A percentile compares a stretch with the other conserved stretches of the same genome.
These are phyloP conservation scores for Thozetella sp. DNA, from an alignment of 495 filamentous ascomycete genomes.

Conservation along the genomic window DNA sequence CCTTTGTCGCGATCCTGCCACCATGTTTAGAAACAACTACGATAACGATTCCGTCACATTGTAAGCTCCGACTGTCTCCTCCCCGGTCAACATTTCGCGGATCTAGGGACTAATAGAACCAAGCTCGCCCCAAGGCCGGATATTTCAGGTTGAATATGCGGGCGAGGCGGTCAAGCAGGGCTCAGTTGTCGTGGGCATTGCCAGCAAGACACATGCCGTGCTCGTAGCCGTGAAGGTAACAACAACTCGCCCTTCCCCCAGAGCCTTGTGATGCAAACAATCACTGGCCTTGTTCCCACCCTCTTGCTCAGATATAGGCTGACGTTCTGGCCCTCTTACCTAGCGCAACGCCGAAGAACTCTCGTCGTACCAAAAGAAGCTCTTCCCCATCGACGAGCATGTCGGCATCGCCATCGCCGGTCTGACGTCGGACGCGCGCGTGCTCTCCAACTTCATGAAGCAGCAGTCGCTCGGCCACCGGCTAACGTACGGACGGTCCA, in stretches of 20 bases:
- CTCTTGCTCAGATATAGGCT: constrained; percentile 8
- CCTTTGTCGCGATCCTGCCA: constrained; percentile 23
- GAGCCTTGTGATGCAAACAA: background rate
- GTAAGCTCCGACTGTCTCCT: constrained; percentile 51
- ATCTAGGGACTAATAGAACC: constrained; percentile 12
- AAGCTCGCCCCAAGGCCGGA: constrained; percentile 98
- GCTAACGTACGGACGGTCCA: constrained; percentile 92
- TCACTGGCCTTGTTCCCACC: background rate
- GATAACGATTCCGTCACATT: constrained; percentile 99
- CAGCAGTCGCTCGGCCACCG: constrained; percentile 94
- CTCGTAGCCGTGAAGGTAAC: constrained; percentile 95
- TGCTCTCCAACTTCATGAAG: constrained; percentile 99
- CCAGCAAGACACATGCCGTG: constrained; percentile 96
- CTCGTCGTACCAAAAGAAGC: constrained; percentile 99
- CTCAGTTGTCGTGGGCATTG: constrained; percentile 94
- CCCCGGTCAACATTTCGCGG: background rate
- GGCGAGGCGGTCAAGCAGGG: constrained; percentile 98
- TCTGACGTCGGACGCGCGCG: constrained; percentile 95
- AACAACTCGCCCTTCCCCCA: constrained; percentile 12
- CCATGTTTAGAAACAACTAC: constrained; percentile 99
- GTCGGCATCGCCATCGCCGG: constrained; percentile 95
- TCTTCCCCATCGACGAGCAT: constrained; percentile 95
- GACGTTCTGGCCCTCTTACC: background rate
- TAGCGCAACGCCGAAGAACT: constrained; percentile 99
- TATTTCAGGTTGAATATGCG: constrained; percentile 99